A percentile compares a stretch with the other conserved stretches of the same genome.
Conservation (phyloP, 2,329 filamentous ascomycete genomes). For the Elsinoe ampelina region DNA sequence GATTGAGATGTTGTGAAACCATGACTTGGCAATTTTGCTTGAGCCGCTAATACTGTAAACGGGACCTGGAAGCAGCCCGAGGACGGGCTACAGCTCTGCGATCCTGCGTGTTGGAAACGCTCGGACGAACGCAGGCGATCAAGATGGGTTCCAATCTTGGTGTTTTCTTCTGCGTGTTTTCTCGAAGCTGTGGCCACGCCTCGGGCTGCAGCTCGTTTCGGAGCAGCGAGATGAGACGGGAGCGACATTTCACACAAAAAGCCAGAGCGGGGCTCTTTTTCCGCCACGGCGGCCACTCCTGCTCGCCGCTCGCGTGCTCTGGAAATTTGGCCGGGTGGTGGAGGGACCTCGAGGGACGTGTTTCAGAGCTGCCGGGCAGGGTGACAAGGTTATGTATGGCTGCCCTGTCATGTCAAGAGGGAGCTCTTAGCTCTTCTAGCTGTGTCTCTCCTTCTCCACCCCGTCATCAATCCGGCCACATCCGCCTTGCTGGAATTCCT, state of each 20-base stretch:
- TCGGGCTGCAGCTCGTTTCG: too few relatives aligned
- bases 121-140: neutral
- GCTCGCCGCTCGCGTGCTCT: slow-evolving; percentile 5
- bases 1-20: neutral
- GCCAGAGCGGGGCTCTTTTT: neutral
- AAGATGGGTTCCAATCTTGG: neutral
- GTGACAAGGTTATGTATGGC: neutral
- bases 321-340: slow-evolving; percentile 3
- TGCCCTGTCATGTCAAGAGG: neutral
- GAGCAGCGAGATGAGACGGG: slow-evolving; percentile 2
- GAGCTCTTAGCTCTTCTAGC: too few relatives aligned
- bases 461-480: slow-evolving; percentile 7
- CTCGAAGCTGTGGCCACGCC: neutral
- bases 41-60: neutral
- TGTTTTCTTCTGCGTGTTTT: neutral
- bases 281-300: neutral
- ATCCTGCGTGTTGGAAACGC: slow-evolving; percentile 1
- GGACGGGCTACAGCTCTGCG: too few relatives aligned
- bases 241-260: neutral
- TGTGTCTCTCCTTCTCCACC: neutral
- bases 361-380: neutral
- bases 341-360: neutral
- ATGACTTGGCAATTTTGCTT: slow-evolving; percentile 1
- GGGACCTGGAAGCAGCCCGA: too few relatives aligned
- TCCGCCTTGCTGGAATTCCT: slow-evolving; percentile 1